A percentile compares a stretch with the other conserved stretches of the same genome.
phyloP scores from a whole-genome alignment of 2,329 filamentous ascomycete genomes.

The Tolypocladium sp. region DNA sequence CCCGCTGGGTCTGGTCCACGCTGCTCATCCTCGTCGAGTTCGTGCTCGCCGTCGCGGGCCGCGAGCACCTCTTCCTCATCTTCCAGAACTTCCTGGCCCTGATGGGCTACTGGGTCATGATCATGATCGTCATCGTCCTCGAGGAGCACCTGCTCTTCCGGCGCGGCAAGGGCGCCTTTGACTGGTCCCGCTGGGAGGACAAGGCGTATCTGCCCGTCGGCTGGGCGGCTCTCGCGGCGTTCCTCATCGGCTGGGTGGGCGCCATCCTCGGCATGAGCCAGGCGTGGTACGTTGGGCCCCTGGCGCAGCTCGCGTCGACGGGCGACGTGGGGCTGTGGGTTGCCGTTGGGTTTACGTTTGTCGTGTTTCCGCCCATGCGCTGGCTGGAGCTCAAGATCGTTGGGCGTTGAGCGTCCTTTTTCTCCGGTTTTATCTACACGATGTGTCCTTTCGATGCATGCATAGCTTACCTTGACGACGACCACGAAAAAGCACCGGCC shows the following conservation, averaged over 20 bases:
- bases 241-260: conserved; percentile 35
- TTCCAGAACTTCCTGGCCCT: conserved; percentile 44
- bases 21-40: conserved; percentile 45
- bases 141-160: conserved; percentile 35
- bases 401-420: conserved; percentile 8
- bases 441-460: too few species aligned
- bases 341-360: conserved; percentile 56
- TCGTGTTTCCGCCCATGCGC: conserved; percentile 17
- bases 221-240: conserved; percentile 33
- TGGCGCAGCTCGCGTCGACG: conserved; percentile 44
- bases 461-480: too few species aligned
- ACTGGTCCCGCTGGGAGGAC: conserved; percentile 37
- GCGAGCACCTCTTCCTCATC: conserved; percentile 42
- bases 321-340: conserved; percentile 42
- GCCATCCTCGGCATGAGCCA: conserved; percentile 49
- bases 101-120: conserved; percentile 46
- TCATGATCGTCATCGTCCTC: conserved; percentile 39
- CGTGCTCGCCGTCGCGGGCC: conserved; percentile 44
- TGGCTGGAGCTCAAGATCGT: conserved; percentile 17
- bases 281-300: conserved; percentile 49
- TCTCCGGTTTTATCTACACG: background rate
- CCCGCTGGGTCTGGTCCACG: conserved; percentile 44
- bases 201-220: conserved; percentile 33
- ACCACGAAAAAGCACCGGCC: too few species aligned
- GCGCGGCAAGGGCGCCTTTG: conserved; percentile 23